phyloP scores from a whole-genome alignment of 2,329 filamentous ascomycete species.

The Dactylonectria macrodidyma region DNA sequence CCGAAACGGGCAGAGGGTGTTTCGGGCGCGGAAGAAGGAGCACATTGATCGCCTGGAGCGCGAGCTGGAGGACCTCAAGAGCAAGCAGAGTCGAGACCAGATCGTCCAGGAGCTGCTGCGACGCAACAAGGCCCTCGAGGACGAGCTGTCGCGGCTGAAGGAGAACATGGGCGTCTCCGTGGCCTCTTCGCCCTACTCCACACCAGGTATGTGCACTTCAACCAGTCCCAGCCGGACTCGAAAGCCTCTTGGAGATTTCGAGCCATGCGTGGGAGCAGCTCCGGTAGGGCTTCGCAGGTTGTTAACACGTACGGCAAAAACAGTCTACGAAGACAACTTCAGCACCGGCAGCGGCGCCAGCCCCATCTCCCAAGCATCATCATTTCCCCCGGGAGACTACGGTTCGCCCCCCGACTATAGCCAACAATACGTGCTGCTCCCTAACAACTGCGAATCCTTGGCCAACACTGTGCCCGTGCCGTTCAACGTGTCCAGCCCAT shows the following conservation, averaged over 20 bases:
- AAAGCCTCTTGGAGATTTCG: too few relatives aligned
- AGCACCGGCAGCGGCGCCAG: constrained; percentile 56
- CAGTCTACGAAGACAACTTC: constrained; percentile 60
- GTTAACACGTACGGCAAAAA: constrained; percentile 28
- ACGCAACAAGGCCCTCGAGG: constrained; percentile 68
- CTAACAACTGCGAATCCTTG: constrained; percentile 64
- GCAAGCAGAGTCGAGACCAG: constrained; percentile 63
- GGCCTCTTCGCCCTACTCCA: constrained; percentile 58
- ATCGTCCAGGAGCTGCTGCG: constrained; percentile 67
- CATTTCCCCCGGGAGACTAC: constrained; percentile 63
- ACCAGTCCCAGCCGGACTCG: not conserved
- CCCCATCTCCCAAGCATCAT: constrained; percentile 61
- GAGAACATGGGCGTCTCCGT: constrained; percentile 61
- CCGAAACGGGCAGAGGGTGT: too few relatives aligned
- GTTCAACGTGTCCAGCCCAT: constrained; percentile 68
- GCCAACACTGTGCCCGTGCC: constrained; percentile 60
- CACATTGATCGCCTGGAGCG: too few relatives aligned
- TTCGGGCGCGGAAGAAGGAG: too few relatives aligned
- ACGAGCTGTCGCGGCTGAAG: constrained; percentile 63
- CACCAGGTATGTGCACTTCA: constrained; percentile 54
- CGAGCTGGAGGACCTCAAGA: constrained; percentile 48
- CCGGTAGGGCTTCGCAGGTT: too few relatives aligned
- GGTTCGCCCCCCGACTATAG: constrained; percentile 59
- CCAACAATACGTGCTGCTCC: constrained; percentile 54
- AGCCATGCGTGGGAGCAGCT: too few relatives aligned